Evolutionary conservation across 73 alveolate species (phyloP).

Genomic region (Blepharisma stoltei): DNA sequence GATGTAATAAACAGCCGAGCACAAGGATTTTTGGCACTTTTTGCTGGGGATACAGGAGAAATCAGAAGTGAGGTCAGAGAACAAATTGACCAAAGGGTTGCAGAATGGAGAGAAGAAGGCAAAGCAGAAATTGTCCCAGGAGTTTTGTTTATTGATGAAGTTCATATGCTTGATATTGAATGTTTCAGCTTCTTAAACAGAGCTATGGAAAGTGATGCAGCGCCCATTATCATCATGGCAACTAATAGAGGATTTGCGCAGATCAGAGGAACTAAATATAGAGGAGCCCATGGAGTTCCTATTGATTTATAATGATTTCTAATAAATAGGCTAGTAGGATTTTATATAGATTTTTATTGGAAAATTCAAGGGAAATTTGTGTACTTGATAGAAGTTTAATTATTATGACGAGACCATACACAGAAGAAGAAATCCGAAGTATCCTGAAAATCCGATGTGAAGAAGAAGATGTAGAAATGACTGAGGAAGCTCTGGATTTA

Average conservation of each 20-base stretch:
- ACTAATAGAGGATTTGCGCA: slow-evolving; percentile 97
- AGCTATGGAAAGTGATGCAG: slow-evolving; percentile 88
- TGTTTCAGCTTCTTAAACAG: slow-evolving; percentile 98
- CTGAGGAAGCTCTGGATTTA: slow-evolving; percentile 84
- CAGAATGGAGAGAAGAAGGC: slow-evolving; percentile 99
- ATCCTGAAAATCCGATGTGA: slow-evolving; percentile 93
- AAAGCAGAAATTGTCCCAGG: slow-evolving; percentile 96
- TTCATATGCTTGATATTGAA: slow-evolving; percentile 98
- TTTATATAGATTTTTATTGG: neutral
- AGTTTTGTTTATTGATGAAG: slow-evolving; percentile 77
- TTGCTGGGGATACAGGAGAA: slow-evolving; percentile 97
- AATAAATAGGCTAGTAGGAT: neutral
- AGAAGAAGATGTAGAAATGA: slow-evolving; percentile 96
- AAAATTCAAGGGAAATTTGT: slow-evolving; percentile 86
- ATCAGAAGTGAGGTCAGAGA: slow-evolving; percentile 81
- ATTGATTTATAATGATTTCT: neutral
- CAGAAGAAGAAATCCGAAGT: slow-evolving; percentile 74
- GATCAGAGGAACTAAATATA: slow-evolving; percentile 95
- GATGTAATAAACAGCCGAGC: slow-evolving; percentile 95
- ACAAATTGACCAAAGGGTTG: slow-evolving; percentile 94
- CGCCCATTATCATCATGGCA: slow-evolving; percentile 98
- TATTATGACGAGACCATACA: slow-evolving; percentile 91
- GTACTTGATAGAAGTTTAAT: slow-evolving; percentile 94
- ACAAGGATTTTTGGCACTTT: slow-evolving; percentile 96
- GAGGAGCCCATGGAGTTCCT: slow-evolving; percentile 90